These are phyloP conservation scores for Ophiostoma piceae DNA, from an alignment of 2,329 filamentous ascomycete genomes.

Conservation along the genomic window DNA sequence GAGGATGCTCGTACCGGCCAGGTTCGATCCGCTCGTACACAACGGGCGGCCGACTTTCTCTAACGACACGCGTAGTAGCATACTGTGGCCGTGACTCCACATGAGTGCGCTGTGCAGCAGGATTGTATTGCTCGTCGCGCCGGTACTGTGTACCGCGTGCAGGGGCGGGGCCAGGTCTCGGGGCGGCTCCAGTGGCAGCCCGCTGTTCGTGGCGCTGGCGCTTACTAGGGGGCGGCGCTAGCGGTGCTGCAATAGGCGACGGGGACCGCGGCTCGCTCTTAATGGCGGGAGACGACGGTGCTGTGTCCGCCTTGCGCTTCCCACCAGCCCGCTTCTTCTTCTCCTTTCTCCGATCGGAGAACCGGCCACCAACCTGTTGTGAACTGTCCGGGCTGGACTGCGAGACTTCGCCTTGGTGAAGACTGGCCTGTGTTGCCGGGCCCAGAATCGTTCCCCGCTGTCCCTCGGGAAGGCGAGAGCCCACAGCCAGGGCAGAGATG, in stretches of 20 bases:
- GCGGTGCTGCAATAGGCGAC: constrained; percentile 51
- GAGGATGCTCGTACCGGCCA: constrained; percentile 29
- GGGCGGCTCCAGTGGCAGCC: constrained; percentile 29
- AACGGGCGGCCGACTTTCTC: constrained; percentile 34
- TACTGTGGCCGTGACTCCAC: neutral
- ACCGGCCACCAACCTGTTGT: constrained; percentile 39
- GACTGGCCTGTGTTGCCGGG: constrained; percentile 51
- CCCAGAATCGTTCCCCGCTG: constrained; percentile 33
- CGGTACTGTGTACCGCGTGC: constrained; percentile 18
- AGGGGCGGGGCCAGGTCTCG: neutral
- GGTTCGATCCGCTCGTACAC: constrained; percentile 36
- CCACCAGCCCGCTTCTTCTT: constrained; percentile 54
- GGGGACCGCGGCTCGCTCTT: constrained; percentile 62
- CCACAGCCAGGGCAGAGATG: constrained; percentile 51
- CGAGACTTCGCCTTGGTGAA: constrained; percentile 48
- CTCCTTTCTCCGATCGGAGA: constrained; percentile 32
- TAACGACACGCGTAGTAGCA: neutral
- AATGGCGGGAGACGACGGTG: constrained; percentile 50
- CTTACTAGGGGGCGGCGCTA: constrained; percentile 53
- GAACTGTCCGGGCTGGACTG: constrained; percentile 58
- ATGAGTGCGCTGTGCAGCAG: neutral
- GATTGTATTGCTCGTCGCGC: constrained; percentile 17
- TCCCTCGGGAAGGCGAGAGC: neutral
- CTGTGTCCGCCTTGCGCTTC: constrained; percentile 47
- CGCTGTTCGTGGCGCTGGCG: constrained; percentile 47